phyloP scores from a whole-genome alignment of 345 rosid genomes.

The Corymbia maculata region DNA sequence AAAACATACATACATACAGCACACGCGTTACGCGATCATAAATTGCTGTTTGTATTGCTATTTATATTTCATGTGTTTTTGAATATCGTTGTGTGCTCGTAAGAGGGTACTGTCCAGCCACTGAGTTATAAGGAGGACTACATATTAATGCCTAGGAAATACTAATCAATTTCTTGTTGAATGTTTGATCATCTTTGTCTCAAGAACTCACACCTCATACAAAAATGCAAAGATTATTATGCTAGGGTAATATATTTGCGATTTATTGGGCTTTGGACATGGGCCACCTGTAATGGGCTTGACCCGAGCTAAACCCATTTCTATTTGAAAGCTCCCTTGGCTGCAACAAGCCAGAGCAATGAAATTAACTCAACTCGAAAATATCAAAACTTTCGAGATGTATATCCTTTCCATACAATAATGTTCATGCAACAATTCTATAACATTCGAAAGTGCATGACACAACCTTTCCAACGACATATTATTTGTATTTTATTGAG shows the following conservation, averaged over 20 bases:
- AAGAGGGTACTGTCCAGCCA: not conserved
- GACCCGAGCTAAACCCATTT: not conserved
- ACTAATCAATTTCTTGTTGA: not conserved
- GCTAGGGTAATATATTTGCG: too few species aligned
- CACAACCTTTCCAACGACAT: too few species aligned
- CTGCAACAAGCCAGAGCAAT: not conserved
- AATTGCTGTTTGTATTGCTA: not conserved
- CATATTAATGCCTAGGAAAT: too few species aligned
- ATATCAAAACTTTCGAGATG: not conserved
- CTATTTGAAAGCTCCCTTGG: not conserved
- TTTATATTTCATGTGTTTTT: not conserved
- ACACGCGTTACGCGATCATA: not conserved
- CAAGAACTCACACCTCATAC: not conserved
- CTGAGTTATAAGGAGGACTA: not conserved
- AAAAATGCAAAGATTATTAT: too few species aligned
- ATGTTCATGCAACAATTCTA: too few species aligned
- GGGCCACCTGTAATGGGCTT: not conserved
- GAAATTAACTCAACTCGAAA: not conserved
- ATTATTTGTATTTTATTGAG: too few species aligned
- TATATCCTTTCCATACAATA: too few species aligned
- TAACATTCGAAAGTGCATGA: too few species aligned
- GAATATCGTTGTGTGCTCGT: not conserved
- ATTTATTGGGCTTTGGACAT: not conserved
- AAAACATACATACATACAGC: not conserved
- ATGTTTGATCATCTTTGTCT: not conserved